These are phyloP conservation scores for Metschnikowia anglica DNA, from an alignment of 805 yeast species.

Conservation along the genomic window DNA sequence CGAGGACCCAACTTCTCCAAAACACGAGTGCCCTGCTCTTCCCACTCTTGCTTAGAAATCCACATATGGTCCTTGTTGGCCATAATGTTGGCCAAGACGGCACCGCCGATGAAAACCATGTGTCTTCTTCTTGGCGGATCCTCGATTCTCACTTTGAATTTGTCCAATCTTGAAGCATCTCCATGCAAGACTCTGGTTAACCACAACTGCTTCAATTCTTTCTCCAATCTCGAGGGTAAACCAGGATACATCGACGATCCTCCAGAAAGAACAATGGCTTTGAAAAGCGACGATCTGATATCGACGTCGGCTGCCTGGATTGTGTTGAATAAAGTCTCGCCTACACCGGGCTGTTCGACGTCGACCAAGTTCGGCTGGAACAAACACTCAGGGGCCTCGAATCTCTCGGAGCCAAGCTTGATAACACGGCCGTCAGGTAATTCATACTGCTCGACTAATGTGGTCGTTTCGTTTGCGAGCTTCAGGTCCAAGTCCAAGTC, in stretches of 20 bases:
- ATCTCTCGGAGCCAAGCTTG: constrained; percentile 92
- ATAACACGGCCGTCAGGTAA: constrained; percentile 96
- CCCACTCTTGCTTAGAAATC: constrained; percentile 96
- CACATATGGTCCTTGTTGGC: constrained; percentile 98
- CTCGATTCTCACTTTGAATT: constrained; percentile 94
- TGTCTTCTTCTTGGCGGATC: constrained; percentile 99
- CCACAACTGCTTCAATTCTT: constrained; percentile 96
- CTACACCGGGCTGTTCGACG: constrained; percentile 95
- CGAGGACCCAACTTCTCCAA: constrained; percentile 91
- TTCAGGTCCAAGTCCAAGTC: constrained; percentile 88
- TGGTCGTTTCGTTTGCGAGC: constrained; percentile 91
- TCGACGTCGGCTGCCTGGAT: constrained; percentile 95
- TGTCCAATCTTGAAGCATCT: constrained; percentile 81
- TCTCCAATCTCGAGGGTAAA: constrained; percentile 90
- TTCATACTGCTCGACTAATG: constrained; percentile 86
- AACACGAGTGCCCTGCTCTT: constrained; percentile 88
- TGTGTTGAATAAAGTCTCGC: constrained; percentile 87
- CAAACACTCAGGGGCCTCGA: constrained; percentile 94
- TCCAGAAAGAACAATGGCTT: constrained; percentile 92
- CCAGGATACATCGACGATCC: constrained; percentile 99
- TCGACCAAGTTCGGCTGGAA: constrained; percentile 96
- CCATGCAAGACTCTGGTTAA: constrained; percentile 81
- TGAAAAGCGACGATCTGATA: constrained; percentile 81
- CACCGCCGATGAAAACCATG: constrained; percentile 99
- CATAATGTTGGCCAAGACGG: constrained; percentile 96